Percentiles rank a stretch among this genome's conserved stretches.
Evolutionary conservation across 345 rosid genomes (phyloP).

Genomic region (Zanthoxylum bungeanum): DNA sequence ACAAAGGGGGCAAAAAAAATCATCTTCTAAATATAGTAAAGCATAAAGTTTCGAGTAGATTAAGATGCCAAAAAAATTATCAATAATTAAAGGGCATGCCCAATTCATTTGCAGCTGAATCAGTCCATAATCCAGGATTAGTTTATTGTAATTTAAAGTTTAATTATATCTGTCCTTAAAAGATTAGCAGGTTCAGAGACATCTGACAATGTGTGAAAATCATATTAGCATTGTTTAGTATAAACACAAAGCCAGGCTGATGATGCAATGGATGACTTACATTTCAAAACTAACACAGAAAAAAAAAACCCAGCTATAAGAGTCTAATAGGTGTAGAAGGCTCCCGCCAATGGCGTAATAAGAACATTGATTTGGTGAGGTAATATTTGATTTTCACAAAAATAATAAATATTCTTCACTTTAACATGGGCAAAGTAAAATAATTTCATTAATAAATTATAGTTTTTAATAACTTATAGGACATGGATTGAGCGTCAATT

Average conservation of each 20-base stretch:
- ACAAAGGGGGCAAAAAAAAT: constrained; percentile 26
- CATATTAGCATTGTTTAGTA: constrained; percentile 3
- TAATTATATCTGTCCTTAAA: too few species aligned
- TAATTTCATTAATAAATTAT: too few species aligned
- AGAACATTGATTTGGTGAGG: too few species aligned
- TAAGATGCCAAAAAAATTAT: constrained; percentile 37
- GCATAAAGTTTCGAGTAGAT: constrained; percentile 35
- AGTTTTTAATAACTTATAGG: too few species aligned
- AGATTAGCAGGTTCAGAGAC: too few species aligned
- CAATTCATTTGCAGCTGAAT: constrained; percentile 18
- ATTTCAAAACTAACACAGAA: constrained; percentile 4
- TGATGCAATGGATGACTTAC: constrained; percentile 22
- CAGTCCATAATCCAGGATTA: constrained; percentile 24
- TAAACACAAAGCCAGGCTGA: constrained; percentile 11
- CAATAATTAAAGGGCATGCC: constrained; percentile 6
- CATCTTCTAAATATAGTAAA: constrained; percentile 3
- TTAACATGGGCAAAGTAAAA: too few species aligned
- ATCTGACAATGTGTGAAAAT: too few species aligned
- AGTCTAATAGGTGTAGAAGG: not conserved
- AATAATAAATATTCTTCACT: too few species aligned
- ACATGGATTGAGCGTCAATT: too few species aligned
- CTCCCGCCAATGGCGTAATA: too few species aligned
- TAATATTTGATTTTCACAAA: too few species aligned
- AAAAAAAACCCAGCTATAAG: constrained; percentile 13
- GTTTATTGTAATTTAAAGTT: not conserved